These are phyloP conservation scores for Silene coronaria DNA, from an alignment of 179 eudicot species.

Conservation along the genomic window DNA sequence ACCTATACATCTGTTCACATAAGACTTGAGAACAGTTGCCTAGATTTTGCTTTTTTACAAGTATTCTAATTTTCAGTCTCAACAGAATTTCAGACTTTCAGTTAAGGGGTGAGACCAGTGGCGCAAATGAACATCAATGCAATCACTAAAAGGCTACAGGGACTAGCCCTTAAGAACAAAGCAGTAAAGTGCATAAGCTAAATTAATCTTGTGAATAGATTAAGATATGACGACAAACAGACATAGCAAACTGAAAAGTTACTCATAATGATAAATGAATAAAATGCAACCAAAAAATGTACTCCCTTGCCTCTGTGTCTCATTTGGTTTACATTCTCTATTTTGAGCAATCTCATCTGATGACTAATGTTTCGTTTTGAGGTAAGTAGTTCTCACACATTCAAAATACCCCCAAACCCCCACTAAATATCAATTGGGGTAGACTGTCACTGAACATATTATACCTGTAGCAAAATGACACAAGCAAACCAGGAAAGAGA, in stretches of 20 bases:
- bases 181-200: not conserved
- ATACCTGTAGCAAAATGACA: conserved; percentile 70
- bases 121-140: not conserved
- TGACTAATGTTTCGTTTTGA: not conserved
- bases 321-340: not conserved
- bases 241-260: not conserved
- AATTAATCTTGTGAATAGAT: not conserved
- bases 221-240: not conserved
- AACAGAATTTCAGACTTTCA: not conserved
- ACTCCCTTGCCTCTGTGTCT: not conserved
- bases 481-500: conserved; percentile 85
- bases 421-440: not conserved
- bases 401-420: not conserved
- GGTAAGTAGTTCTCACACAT: not conserved
- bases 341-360: not conserved
- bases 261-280: not conserved
- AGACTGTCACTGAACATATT: not conserved
- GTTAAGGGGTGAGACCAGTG: not conserved
- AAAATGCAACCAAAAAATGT: not conserved
- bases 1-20: not conserved
- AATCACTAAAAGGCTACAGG: not conserved
- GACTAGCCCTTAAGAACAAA: not conserved
- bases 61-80: not conserved
- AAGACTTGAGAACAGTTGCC: not conserved
- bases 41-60: not conserved